Percentiles rank a stretch among this genome's conserved stretches.
phyloP scores from a whole-genome alignment of 805 yeast species.

The Saccharomyces eubayanus region DNA sequence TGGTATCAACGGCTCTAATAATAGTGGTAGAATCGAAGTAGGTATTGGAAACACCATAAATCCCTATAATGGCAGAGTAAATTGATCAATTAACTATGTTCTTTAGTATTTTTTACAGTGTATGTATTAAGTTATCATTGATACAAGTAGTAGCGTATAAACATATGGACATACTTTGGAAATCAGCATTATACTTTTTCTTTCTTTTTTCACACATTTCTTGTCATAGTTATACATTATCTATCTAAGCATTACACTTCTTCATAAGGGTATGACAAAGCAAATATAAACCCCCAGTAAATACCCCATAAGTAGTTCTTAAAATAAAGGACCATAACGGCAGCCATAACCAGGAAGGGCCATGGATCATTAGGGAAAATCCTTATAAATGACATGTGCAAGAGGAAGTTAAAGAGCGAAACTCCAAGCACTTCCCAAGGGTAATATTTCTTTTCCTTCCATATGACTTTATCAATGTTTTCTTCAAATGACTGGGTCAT shows the following conservation, averaged over 20 bases:
- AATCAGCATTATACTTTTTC: neutral
- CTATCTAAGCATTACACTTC: neutral
- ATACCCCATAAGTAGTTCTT: slow-evolving; percentile 9
- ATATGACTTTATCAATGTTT: slow-evolving; percentile 26
- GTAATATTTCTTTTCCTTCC: slow-evolving; percentile 17
- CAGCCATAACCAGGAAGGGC: slow-evolving; percentile 15
- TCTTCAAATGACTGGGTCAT: slow-evolving; percentile 35
- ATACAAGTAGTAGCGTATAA: neutral
- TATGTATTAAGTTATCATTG: neutral
- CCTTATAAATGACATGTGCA: slow-evolving; percentile 9
- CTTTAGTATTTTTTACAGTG: neutral
- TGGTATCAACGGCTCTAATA: slow-evolving; percentile 2
- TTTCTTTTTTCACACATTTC: neutral
- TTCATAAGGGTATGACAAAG: slow-evolving; percentile 2
- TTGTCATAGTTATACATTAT: neutral
- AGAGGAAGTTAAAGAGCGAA: slow-evolving; percentile 7
- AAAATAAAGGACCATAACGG: slow-evolving; percentile 2
- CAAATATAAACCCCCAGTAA: slow-evolving; percentile 10
- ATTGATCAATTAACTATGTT: slow-evolving; percentile 1
- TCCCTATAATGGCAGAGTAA: slow-evolving; percentile 16
- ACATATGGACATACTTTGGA: neutral
- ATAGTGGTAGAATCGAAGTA: slow-evolving; percentile 16
- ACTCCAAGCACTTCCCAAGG: slow-evolving; percentile 27
- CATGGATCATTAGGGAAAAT: slow-evolving; percentile 8
- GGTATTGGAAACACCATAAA: slow-evolving; percentile 18